phyloP scores from a whole-genome alignment of 1,284 basidiomycete genomes.

The Puccinia novopanici region DNA sequence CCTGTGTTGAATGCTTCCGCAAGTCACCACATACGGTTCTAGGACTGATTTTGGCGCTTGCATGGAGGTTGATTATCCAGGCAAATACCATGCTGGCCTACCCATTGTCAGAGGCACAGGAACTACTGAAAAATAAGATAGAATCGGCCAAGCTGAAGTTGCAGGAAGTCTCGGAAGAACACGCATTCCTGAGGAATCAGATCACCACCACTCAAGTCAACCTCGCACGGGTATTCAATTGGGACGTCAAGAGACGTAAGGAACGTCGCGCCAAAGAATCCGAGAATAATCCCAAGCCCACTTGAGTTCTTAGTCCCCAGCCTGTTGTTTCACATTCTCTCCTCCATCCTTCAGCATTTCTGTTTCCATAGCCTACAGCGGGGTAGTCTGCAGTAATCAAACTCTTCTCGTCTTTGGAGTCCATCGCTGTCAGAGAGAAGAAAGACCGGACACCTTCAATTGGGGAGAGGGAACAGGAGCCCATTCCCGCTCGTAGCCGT shows the following conservation, averaged over 20 bases:
- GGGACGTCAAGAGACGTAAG: slow-evolving; percentile 83
- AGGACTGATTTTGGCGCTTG: background rate
- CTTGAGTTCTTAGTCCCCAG: background rate
- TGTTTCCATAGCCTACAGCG: background rate
- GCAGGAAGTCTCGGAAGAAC: slow-evolving; percentile 75
- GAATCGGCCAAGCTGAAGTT: slow-evolving; percentile 71
- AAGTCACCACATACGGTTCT: background rate
- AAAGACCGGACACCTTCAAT: background rate
- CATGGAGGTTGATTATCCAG: background rate
- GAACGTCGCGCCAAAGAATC: slow-evolving; percentile 58
- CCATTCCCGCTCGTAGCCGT: background rate
- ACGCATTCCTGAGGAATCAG: slow-evolving; percentile 92
- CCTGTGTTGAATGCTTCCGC: background rate
- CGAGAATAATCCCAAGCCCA: slow-evolving; percentile 2
- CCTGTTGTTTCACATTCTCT: background rate
- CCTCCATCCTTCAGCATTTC: background rate
- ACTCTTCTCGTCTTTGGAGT: background rate
- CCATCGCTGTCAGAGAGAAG: background rate
- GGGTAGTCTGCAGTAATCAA: background rate
- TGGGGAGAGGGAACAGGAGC: no score
- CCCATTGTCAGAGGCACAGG: slow-evolving; percentile 76
- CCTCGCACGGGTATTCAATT: slow-evolving; percentile 93
- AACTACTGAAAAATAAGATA: slow-evolving; percentile 78
- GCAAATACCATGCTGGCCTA: slow-evolving; percentile 98
- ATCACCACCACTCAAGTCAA: slow-evolving; percentile 98